Conservation (phyloP, 768 basidiomycete genomes). For the Cystofilobasidium macerans region DNA sequence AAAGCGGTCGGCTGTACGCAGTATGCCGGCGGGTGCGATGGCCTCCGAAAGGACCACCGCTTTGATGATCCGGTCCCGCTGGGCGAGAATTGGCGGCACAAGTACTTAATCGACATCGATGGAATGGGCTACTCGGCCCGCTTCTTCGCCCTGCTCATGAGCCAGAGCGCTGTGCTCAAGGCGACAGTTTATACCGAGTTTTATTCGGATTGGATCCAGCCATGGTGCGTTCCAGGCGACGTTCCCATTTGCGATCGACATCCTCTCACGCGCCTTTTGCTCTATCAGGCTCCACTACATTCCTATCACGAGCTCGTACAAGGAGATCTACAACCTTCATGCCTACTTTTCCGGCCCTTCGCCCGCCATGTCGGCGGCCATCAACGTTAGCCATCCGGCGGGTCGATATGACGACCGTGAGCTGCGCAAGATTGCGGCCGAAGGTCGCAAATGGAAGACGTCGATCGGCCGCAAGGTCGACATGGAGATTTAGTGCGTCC, state of each 20-base stretch:
- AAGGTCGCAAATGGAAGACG: slow-evolving; percentile 87
- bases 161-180: slow-evolving; percentile 82
- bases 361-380: slow-evolving; percentile 44
- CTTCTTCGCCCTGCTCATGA: slow-evolving; percentile 58
- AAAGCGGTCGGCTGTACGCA: slow-evolving; percentile 56
- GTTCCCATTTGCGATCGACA: neutral
- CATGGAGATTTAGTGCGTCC: slow-evolving; percentile 63
- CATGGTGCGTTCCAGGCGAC: slow-evolving; percentile 49
- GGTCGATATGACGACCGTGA: slow-evolving; percentile 45
- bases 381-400: slow-evolving; percentile 4
- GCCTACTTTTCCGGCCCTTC: slow-evolving; percentile 85
- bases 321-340: slow-evolving; percentile 78
- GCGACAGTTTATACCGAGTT: slow-evolving; percentile 84
- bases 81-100: slow-evolving; percentile 82
- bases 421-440: slow-evolving; percentile 69
- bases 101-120: slow-evolving; percentile 83
- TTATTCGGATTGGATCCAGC: slow-evolving; percentile 82
- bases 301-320: slow-evolving; percentile 61
- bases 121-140: slow-evolving; percentile 91
- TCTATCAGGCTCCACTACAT: slow-evolving; percentile 77
- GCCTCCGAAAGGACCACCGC: slow-evolving; percentile 54
- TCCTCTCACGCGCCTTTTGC: slow-evolving; percentile 31
- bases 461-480: slow-evolving; percentile 70
- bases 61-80: slow-evolving; percentile 67
- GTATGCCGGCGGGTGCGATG: slow-evolving; percentile 61